A percentile compares a stretch with the other conserved stretches of the same genome.
Conservation (phyloP, 768 basidiomycete genomes). For the Phlegmacium glaucopus region DNA sequence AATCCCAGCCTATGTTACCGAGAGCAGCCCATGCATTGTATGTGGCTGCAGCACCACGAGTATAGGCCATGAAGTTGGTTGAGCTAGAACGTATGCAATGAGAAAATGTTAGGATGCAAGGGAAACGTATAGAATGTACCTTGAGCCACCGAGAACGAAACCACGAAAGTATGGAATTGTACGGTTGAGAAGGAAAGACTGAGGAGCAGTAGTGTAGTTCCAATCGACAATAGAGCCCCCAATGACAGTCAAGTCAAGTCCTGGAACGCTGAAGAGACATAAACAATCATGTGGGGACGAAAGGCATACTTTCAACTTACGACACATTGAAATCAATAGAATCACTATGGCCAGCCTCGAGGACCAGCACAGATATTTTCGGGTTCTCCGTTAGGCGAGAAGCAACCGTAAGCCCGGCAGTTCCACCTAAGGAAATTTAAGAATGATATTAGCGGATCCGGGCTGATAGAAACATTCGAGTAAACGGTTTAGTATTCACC, state of each 20-base stretch:
- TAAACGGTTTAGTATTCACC: constrained; percentile 9
- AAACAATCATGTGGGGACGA: constrained; percentile 1
- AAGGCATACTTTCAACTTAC: not conserved
- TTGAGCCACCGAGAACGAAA: constrained; percentile 26
- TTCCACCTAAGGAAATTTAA: not conserved
- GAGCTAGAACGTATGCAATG: not conserved
- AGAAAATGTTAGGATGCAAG: not conserved
- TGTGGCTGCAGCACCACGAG: too few relatives aligned
- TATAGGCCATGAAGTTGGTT: constrained; percentile 11
- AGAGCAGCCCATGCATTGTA: too few relatives aligned
- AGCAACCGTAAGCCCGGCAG: not conserved
- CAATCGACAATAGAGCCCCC: constrained; percentile 6
- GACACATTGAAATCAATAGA: not conserved
- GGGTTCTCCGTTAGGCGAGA: not conserved
- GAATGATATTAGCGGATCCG: too few relatives aligned
- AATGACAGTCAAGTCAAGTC: too few relatives aligned
- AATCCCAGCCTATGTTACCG: too few relatives aligned
- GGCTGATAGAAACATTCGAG: not conserved
- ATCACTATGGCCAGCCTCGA: not conserved
- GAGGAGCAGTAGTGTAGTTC: constrained; percentile 25
- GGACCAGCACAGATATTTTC: not conserved
- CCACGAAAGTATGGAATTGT: constrained; percentile 16
- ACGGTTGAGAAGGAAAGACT: constrained; percentile 19
- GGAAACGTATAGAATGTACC: too few relatives aligned
- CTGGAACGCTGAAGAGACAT: constrained; percentile 3